phyloP scores from a whole-genome alignment of 768 basidiomycete species.

The Xanthoconium purpureum region DNA sequence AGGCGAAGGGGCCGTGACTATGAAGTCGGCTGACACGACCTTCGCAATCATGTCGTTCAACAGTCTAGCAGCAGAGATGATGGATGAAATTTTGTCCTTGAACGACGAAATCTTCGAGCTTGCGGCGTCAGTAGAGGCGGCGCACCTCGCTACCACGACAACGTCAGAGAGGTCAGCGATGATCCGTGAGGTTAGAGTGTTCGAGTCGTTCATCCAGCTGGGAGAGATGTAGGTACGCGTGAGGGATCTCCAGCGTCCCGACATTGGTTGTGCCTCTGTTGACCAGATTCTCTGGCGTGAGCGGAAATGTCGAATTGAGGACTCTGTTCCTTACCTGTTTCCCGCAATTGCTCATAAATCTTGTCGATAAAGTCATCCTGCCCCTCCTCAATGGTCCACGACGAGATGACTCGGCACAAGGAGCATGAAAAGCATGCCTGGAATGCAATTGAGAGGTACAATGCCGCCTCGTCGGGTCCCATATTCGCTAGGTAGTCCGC shows the following conservation, averaged over 20 bases:
- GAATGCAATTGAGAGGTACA: slow-evolving; percentile 12
- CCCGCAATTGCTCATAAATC: slow-evolving; percentile 8
- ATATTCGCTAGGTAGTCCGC: not conserved
- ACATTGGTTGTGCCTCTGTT: slow-evolving; percentile 8
- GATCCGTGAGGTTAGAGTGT: not conserved
- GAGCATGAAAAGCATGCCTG: slow-evolving; percentile 6
- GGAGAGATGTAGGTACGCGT: slow-evolving; percentile 5
- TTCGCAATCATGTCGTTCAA: slow-evolving; percentile 8
- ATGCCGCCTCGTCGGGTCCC: not conserved
- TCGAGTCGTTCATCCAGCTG: not conserved
- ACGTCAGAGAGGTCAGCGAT: slow-evolving; percentile 5
- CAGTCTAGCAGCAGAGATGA: slow-evolving; percentile 1
- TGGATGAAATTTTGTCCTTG: not conserved
- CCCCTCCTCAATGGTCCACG: slow-evolving; percentile 10
- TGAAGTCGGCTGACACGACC: slow-evolving; percentile 8
- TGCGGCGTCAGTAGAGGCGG: not conserved
- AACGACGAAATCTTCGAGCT: slow-evolving; percentile 2
- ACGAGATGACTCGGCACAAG: slow-evolving; percentile 1
- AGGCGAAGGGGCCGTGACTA: not conserved
- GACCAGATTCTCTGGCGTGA: not conserved
- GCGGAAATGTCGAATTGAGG: not conserved
- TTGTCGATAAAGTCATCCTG: not conserved
- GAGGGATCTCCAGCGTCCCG: slow-evolving; percentile 14
- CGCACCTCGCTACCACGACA: slow-evolving; percentile 8
- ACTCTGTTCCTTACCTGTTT: not conserved